Evolutionary conservation across 305 asterid genomes (phyloP).

Genomic region (Ilex paraguariensis): DNA sequence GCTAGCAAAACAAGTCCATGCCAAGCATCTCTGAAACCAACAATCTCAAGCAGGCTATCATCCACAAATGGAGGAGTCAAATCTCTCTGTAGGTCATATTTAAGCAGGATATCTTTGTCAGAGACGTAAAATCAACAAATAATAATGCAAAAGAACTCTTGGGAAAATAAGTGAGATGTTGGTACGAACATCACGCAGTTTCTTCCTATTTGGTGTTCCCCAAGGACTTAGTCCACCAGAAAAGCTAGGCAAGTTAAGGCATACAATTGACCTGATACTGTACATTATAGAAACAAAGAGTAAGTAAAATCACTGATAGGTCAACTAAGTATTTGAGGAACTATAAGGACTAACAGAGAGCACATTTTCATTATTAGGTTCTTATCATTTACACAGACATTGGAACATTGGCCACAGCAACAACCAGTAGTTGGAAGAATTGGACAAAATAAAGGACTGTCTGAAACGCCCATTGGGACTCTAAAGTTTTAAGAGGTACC

Average conservation of each 20-base stretch:
- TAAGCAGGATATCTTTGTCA: neutral
- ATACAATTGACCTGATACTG: conserved; percentile 91
- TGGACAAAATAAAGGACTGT: no score
- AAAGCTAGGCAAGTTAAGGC: conserved; percentile 93
- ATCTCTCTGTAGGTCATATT: conserved; percentile 42
- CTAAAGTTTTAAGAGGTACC: no score
- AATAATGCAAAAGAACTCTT: no score
- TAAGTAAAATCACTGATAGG: neutral
- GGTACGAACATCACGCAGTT: conserved; percentile 55
- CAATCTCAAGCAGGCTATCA: conserved; percentile 81
- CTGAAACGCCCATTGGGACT: no score
- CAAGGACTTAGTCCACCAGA: conserved; percentile 98
- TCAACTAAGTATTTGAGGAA: no score
- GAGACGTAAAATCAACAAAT: no score
- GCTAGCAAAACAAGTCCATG: conserved; percentile 74
- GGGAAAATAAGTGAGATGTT: neutral
- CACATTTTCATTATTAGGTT: no score
- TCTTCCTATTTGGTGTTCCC: conserved; percentile 72
- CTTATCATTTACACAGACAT: no score
- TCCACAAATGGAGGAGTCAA: conserved; percentile 84
- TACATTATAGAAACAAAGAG: conserved; percentile 4
- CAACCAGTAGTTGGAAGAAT: no score
- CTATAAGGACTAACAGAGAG: no score
- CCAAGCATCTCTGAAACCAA: conserved; percentile 97
- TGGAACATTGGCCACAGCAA: no score